phyloP scores from a whole-genome alignment of 1,284 basidiomycete species.

The Volvariella surrecta region DNA sequence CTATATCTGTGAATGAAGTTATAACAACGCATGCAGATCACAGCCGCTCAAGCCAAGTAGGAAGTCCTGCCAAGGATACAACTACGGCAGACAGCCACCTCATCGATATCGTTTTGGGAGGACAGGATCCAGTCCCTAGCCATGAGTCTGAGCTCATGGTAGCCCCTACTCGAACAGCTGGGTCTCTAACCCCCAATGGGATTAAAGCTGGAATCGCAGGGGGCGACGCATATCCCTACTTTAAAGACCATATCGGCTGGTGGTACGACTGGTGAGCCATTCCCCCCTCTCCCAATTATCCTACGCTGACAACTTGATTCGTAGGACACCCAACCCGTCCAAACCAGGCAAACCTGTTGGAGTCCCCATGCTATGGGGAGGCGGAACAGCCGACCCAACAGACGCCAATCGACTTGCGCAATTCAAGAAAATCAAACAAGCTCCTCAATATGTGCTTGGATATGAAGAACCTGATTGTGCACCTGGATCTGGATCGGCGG shows the following conservation, averaged over 20 bases:
- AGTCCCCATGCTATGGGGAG: conserved; percentile 38
- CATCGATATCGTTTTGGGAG: too few relatives aligned
- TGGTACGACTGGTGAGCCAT: conserved; percentile 34
- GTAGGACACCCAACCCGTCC: conserved; percentile 28
- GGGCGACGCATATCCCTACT: conserved; percentile 26
- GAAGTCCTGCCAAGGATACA: too few relatives aligned
- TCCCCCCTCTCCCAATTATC: not conserved
- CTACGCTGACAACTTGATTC: not conserved
- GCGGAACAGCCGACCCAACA: conserved; percentile 24
- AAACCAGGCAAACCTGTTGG: conserved; percentile 26
- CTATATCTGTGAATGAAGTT: too few relatives aligned
- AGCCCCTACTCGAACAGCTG: too few relatives aligned
- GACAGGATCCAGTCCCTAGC: too few relatives aligned
- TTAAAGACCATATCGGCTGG: conserved; percentile 33
- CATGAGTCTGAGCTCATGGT: too few relatives aligned
- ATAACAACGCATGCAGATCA: too few relatives aligned
- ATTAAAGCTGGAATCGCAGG: conserved; percentile 35
- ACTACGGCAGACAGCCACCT: too few relatives aligned
- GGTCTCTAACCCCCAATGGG: conserved; percentile 25
- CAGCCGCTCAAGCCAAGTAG: too few relatives aligned
- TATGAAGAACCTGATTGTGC: conserved; percentile 37
- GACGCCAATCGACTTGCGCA: conserved; percentile 26
- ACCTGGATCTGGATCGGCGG: conserved; percentile 30
- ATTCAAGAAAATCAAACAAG: conserved; percentile 23
- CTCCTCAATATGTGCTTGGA: conserved; percentile 29